These are phyloP conservation scores for Taxawa tesnikishii DNA, from an alignment of 2,329 filamentous ascomycete species.

Conservation along the genomic window DNA sequence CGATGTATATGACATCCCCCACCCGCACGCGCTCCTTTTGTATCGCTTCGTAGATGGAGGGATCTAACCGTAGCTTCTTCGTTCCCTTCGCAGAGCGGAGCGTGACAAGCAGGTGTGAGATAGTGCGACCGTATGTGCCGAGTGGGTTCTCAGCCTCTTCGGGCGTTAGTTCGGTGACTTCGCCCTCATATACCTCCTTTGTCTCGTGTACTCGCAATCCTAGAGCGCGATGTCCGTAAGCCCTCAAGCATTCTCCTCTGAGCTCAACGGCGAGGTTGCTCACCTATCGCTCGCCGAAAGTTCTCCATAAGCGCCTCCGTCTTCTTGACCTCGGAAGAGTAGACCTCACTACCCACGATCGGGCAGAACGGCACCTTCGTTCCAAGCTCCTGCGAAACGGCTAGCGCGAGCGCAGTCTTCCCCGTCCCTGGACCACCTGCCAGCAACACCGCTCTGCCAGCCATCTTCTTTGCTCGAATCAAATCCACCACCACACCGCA, in stretches of 20 bases:
- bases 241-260: not conserved
- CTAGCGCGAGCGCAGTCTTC: slow-evolving; percentile 91
- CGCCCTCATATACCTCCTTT: slow-evolving; percentile 98
- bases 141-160: slow-evolving; percentile 97
- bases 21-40: slow-evolving; percentile 95
- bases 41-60: slow-evolving; percentile 97
- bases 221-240: slow-evolving; percentile 29
- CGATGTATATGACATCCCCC: slow-evolving; percentile 97
- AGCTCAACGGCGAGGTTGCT: slow-evolving; percentile 17
- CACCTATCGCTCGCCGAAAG: slow-evolving; percentile 89
- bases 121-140: slow-evolving; percentile 93
- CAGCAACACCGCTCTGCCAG: slow-evolving; percentile 81
- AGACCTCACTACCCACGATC: slow-evolving; percentile 95
- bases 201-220: slow-evolving; percentile 86
- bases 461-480: slow-evolving; percentile 95
- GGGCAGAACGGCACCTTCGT: slow-evolving; percentile 98
- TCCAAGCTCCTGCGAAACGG: slow-evolving; percentile 91
- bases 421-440: slow-evolving; percentile 92
- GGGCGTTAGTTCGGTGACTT: slow-evolving; percentile 93
- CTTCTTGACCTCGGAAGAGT: slow-evolving; percentile 98
- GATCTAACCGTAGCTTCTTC: slow-evolving; percentile 93
- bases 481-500: slow-evolving; percentile 93
- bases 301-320: slow-evolving; percentile 99
- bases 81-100: slow-evolving; percentile 92
- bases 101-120: slow-evolving; percentile 87